phyloP scores from a whole-genome alignment of 176 grass and related monocot species.

The Themeda triandra region DNA sequence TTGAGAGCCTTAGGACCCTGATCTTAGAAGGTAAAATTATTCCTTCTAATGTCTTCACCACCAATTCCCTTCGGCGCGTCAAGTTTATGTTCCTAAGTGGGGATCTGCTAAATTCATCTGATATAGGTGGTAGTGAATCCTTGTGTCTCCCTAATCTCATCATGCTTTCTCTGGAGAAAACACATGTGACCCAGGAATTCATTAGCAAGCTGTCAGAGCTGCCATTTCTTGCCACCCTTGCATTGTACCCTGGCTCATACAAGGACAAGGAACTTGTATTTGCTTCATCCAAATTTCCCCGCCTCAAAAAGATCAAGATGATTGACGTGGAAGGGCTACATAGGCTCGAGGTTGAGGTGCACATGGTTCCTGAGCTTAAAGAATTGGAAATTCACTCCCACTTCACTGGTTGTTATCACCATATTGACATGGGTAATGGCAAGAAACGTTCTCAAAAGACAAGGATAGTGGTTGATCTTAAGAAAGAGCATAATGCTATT shows the following conservation, averaged over 20 bases:
- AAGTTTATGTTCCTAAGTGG: conserved; percentile 1
- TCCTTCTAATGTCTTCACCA: conserved; percentile 6
- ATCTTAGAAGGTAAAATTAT: background rate
- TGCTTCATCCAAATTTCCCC: background rate
- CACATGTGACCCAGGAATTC: conserved; percentile 10
- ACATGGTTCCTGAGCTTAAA: background rate
- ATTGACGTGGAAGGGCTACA: background rate
- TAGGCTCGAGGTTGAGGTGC: background rate
- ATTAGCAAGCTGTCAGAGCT: background rate
- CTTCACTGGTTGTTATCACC: background rate
- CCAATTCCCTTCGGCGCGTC: background rate
- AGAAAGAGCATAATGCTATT: background rate
- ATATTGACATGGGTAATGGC: background rate
- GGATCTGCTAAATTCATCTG: background rate
- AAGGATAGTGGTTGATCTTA: background rate
- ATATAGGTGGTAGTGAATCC: background rate
- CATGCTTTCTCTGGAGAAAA: background rate
- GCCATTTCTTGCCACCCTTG: conserved; percentile 19
- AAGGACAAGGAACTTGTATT: background rate
- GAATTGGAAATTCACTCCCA: background rate
- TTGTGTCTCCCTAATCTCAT: conserved; percentile 19
- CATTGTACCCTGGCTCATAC: background rate
- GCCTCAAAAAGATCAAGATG: background rate
- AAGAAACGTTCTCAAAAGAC: background rate
- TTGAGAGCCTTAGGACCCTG: conserved; percentile 11